Evolutionary conservation across 306 rosid species (phyloP).

Genomic region (Mucuna pruriens): DNA sequence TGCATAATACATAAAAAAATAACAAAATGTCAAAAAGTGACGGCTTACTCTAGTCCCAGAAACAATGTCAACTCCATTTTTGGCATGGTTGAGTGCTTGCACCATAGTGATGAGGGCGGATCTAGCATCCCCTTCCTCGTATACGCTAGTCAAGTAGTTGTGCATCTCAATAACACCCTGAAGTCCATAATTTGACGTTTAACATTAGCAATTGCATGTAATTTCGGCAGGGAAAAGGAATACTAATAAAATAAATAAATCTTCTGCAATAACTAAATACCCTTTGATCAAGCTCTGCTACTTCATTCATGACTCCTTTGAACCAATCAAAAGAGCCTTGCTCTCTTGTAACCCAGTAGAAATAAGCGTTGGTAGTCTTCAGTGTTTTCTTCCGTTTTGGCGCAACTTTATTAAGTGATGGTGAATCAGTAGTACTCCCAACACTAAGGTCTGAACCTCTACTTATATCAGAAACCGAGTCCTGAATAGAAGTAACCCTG

Average conservation of each 20-base stretch:
- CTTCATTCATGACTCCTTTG: conserved; percentile 99
- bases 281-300: conserved; percentile 96
- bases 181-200: conserved; percentile 42
- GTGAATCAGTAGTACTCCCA: conserved; percentile 62
- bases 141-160: conserved; percentile 98
- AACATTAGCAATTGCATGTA: conserved; percentile 38
- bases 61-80: conserved; percentile 96
- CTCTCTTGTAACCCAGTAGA: conserved; percentile 98
- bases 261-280: conserved; percentile 44
- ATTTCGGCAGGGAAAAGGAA: conserved; percentile 9
- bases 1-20: neutral
- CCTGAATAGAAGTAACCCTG: conserved; percentile 55
- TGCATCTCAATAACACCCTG: conserved; percentile 99
- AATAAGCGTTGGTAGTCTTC: conserved; percentile 95
- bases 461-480: conserved; percentile 64
- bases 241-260: conserved; percentile 14
- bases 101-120: conserved; percentile 99
- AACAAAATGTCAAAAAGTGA: neutral
- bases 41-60: conserved; percentile 89
- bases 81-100: conserved; percentile 99
- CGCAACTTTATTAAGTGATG: conserved; percentile 52
- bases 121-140: conserved; percentile 98
- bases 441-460: conserved; percentile 63
- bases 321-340: conserved; percentile 99
- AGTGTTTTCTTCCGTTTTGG: conserved; percentile 71